Evolutionary conservation across 805 yeast species (phyloP).

Genomic region (Ogataea ganodermae): DNA sequence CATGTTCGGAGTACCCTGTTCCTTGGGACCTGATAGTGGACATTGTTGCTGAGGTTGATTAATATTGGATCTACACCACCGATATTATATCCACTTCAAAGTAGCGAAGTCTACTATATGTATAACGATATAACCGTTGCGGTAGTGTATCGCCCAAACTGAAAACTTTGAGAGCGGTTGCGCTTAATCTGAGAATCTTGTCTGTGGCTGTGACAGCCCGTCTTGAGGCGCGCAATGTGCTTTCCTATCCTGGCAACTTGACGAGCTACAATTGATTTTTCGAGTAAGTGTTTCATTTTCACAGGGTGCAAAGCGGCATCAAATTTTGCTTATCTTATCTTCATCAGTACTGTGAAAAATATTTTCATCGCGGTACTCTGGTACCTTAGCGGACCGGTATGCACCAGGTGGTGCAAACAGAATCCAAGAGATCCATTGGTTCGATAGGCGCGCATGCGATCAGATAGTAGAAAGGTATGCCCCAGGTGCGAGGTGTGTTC

Average conservation of each 20-base stretch:
- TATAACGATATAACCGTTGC: not conserved
- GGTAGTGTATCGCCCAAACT: not conserved
- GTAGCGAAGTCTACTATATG: not conserved
- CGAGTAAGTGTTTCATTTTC: not conserved
- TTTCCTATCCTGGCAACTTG: slow-evolving; percentile 9
- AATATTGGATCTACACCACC: too few species aligned
- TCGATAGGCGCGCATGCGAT: not conserved
- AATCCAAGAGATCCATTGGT: not conserved
- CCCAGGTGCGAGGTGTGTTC: not conserved
- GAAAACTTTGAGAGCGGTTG: not conserved
- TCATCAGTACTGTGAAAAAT: not conserved
- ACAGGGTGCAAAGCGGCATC: slow-evolving; percentile 5
- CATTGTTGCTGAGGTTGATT: not conserved
- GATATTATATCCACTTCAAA: not conserved
- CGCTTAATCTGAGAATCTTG: not conserved
- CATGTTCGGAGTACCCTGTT: slow-evolving; percentile 8
- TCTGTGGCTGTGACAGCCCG: not conserved
- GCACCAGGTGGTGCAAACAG: not conserved
- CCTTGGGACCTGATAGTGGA: slow-evolving; percentile 1
- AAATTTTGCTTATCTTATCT: slow-evolving; percentile 1
- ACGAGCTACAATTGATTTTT: not conserved
- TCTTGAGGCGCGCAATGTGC: not conserved
- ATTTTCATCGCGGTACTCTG: not conserved
- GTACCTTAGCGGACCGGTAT: not conserved
- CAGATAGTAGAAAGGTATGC: not conserved